These are phyloP conservation scores for Verruconis gallopava DNA, from an alignment of 2,329 filamentous ascomycete genomes.

Conservation along the genomic window DNA sequence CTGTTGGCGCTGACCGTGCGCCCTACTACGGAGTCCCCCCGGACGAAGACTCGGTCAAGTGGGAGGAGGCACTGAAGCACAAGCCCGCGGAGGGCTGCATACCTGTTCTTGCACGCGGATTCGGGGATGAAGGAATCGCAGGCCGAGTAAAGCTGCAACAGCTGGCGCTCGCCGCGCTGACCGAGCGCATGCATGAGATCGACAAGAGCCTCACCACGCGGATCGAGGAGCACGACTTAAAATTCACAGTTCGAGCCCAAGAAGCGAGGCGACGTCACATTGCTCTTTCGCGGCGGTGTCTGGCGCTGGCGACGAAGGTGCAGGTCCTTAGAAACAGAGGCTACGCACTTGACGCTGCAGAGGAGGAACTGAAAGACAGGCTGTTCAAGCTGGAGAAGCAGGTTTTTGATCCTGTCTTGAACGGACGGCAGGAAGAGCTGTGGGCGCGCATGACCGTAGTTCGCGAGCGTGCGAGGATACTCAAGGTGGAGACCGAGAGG, in stretches of 20 bases:
- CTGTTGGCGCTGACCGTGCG: slow-evolving; percentile 60
- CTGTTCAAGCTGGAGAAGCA: slow-evolving; percentile 54
- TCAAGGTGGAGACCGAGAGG: slow-evolving; percentile 63
- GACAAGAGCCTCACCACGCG: slow-evolving; percentile 61
- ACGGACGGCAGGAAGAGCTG: slow-evolving; percentile 67
- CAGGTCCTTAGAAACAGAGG: slow-evolving; percentile 71
- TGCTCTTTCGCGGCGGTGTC: slow-evolving; percentile 57
- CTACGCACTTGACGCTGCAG: slow-evolving; percentile 65
- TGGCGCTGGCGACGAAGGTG: slow-evolving; percentile 64
- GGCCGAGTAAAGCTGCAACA: slow-evolving; percentile 62
- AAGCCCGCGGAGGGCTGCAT: slow-evolving; percentile 67
- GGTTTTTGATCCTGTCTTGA: slow-evolving; percentile 61
- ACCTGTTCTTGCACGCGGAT: slow-evolving; percentile 63
- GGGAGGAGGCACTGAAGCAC: slow-evolving; percentile 71
- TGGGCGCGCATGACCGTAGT: slow-evolving; percentile 71
- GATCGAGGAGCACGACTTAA: slow-evolving; percentile 62
- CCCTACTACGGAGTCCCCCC: slow-evolving; percentile 61
- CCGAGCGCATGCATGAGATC: slow-evolving; percentile 63
- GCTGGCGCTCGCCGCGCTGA: slow-evolving; percentile 54
- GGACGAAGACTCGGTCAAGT: slow-evolving; percentile 62
- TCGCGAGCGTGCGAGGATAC: slow-evolving; percentile 55
- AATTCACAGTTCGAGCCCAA: slow-evolving; percentile 59
- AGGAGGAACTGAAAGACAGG: slow-evolving; percentile 65
- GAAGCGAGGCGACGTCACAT: slow-evolving; percentile 62
- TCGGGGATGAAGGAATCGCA: slow-evolving; percentile 46